Conservation (phyloP, 768 basidiomycete species). For the Termitomyces titanicus region DNA sequence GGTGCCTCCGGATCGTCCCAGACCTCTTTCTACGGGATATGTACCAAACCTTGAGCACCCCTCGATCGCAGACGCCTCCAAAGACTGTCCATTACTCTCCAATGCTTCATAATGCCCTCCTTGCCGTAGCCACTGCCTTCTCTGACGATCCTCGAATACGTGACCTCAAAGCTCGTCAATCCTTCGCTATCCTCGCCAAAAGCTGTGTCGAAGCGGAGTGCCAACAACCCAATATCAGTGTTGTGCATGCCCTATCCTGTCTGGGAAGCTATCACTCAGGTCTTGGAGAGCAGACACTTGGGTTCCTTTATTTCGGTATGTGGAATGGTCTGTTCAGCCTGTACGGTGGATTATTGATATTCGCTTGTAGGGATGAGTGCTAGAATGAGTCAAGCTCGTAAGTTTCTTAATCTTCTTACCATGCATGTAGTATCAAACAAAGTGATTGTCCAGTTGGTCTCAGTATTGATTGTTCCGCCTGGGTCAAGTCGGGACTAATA, state of each 20-base stretch:
- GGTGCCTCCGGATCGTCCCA: slow-evolving; percentile 47
- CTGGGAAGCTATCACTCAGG: slow-evolving; percentile 44
- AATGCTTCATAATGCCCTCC: slow-evolving; percentile 66
- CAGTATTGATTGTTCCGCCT: slow-evolving; percentile 51
- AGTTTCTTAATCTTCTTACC: slow-evolving; percentile 20
- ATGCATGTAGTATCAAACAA: background rate
- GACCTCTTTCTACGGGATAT: slow-evolving; percentile 48
- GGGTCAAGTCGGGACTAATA: slow-evolving; percentile 52
- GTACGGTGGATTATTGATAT: slow-evolving; percentile 6
- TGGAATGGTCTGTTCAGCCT: background rate
- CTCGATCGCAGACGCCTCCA: slow-evolving; percentile 32
- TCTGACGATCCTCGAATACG: slow-evolving; percentile 41
- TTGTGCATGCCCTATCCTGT: slow-evolving; percentile 39
- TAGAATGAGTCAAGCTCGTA: slow-evolving; percentile 56
- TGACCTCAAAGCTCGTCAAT: slow-evolving; percentile 37
- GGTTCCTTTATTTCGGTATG: slow-evolving; percentile 46
- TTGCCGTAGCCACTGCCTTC: slow-evolving; percentile 42
- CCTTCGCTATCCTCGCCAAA: slow-evolving; percentile 41
- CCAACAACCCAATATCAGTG: slow-evolving; percentile 40
- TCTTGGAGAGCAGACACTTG: slow-evolving; percentile 43
- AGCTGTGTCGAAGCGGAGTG: slow-evolving; percentile 44
- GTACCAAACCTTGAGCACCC: slow-evolving; percentile 35
- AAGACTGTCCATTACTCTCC: slow-evolving; percentile 64
- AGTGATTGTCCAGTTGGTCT: slow-evolving; percentile 44
- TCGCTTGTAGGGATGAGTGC: slow-evolving; percentile 47